Evolutionary conservation across 345 rosid species (phyloP).

Genomic region (Melaleuca quinquenervia): DNA sequence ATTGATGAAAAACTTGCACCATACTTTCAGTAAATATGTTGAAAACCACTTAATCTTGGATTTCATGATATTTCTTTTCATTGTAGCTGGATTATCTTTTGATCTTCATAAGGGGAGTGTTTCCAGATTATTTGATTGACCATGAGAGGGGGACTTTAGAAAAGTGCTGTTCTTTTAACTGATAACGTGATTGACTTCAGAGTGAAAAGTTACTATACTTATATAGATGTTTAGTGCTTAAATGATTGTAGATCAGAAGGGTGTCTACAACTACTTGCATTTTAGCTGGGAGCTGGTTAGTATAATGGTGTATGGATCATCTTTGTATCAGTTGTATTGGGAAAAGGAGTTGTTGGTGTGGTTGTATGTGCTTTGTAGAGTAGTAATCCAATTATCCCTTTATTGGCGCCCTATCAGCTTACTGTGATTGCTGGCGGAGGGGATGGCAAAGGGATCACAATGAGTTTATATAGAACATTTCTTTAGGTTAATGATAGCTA

Average conservation of each 20-base stretch:
- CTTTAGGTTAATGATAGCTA: not conserved
- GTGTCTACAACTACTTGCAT: not conserved
- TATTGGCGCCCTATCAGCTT: not conserved
- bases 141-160: not conserved
- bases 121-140: not conserved
- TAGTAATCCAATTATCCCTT: not conserved
- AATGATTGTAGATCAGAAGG: not conserved
- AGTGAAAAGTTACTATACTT: not conserved
- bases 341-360: not conserved
- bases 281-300: not conserved
- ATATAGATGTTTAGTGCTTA: not conserved
- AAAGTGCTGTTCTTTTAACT: not conserved
- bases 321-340: not conserved
- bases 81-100: not conserved
- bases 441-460: not conserved
- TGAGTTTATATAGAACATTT: not conserved
- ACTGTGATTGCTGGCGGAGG: not conserved
- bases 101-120: not conserved
- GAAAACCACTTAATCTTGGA: not conserved
- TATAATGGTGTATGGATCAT: not conserved
- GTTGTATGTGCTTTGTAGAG: not conserved
- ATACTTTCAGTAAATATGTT: not conserved
- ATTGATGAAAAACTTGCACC: not conserved
- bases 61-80: not conserved
- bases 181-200: not conserved